A percentile compares a stretch with the other conserved stretches of the same genome.
Evolutionary conservation across 176 grass and related monocot genomes (phyloP).

Genomic region (Tuctoria greenei): DNA sequence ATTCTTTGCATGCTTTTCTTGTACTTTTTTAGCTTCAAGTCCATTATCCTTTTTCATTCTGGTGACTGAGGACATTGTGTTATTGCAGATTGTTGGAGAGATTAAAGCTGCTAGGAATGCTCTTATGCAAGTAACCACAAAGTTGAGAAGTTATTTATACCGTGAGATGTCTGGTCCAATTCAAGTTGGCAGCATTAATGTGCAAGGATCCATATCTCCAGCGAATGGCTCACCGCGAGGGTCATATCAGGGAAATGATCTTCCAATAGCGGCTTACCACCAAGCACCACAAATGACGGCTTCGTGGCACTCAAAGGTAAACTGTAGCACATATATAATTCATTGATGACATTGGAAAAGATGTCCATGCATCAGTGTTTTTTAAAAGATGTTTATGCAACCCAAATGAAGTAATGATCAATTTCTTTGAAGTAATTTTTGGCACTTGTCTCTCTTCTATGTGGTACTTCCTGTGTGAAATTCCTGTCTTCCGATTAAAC

Average conservation of each 20-base stretch:
- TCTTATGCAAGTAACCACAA: conserved; percentile 77
- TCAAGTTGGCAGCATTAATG: conserved; percentile 46
- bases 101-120: conserved; percentile 94
- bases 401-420: background rate
- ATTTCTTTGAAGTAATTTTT: background rate
- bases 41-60: conserved; percentile 11
- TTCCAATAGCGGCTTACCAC: conserved; percentile 49
- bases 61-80: conserved; percentile 2
- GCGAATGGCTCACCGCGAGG: conserved; percentile 50
- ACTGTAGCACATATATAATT: background rate
- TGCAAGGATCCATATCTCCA: conserved; percentile 62
- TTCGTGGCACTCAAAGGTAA: conserved; percentile 74
- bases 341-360: background rate
- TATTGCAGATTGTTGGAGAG: conserved; percentile 91
- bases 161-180: conserved; percentile 60
- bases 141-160: conserved; percentile 75
- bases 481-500: background rate
- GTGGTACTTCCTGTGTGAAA: background rate
- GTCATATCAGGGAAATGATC: conserved; percentile 57
- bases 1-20: background rate
- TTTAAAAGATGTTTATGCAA: conserved; percentile 6
- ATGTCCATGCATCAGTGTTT: background rate
- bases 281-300: conserved; percentile 47
- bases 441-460: background rate
- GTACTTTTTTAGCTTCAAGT: conserved; percentile 15